phyloP scores from a whole-genome alignment of 169 alveolate species.

The Plasmodium fragile region DNA sequence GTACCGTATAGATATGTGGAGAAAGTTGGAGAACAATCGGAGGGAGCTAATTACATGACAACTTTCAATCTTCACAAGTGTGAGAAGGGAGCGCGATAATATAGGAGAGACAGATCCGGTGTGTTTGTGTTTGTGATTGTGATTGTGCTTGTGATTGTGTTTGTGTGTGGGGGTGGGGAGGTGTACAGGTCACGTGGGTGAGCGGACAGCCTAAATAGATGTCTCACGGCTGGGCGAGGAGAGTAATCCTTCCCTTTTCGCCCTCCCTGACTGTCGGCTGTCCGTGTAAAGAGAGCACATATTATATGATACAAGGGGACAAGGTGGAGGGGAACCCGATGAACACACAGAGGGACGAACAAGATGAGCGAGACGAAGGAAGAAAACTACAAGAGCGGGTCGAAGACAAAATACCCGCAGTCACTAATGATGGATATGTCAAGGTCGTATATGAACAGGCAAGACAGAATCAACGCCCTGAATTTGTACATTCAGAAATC shows the following conservation, averaged over 20 bases:
- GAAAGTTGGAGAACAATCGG: background rate
- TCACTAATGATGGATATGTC: conserved; percentile 71
- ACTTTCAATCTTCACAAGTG: background rate
- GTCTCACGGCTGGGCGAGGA: background rate
- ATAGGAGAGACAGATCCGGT: background rate
- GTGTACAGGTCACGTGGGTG: background rate
- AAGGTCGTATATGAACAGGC: conserved; percentile 62
- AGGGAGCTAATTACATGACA: background rate
- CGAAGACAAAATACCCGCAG: conserved; percentile 48
- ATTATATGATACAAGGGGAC: background rate
- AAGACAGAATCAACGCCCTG: conserved; percentile 67
- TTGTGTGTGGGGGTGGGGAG: background rate
- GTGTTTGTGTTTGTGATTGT: background rate
- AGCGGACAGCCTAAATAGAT: background rate
- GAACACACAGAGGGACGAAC: background rate
- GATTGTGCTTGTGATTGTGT: too few species aligned
- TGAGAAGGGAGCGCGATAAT: background rate
- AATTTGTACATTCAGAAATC: conserved; percentile 68
- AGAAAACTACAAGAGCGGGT: conserved; percentile 27
- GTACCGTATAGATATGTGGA: background rate
- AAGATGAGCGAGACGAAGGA: conserved; percentile 53
- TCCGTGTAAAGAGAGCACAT: background rate
- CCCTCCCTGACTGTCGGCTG: too few species aligned
- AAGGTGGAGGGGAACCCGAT: background rate
- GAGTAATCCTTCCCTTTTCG: background rate